These are phyloP conservation scores for Aureobasidium sp. DNA, from an alignment of 2,329 filamentous ascomycete genomes.

Conservation along the genomic window DNA sequence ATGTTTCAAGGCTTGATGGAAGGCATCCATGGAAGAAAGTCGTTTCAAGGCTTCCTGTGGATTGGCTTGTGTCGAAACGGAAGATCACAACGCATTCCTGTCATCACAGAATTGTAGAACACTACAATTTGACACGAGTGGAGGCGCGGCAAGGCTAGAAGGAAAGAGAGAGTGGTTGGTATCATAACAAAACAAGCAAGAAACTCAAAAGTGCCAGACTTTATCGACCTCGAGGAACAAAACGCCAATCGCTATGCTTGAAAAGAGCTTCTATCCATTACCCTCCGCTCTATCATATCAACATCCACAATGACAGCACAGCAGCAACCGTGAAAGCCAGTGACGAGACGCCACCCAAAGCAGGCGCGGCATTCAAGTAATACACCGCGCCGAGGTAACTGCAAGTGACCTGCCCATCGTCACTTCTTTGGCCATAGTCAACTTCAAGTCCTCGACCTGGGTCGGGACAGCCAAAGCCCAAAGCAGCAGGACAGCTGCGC, in stretches of 20 bases:
- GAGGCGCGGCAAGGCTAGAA: neutral
- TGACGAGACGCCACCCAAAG: neutral
- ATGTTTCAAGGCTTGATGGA: neutral
- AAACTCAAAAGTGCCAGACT: neutral
- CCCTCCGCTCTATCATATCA: neutral
- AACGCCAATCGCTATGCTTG: conserved; percentile 5
- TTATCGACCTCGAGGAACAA: neutral
- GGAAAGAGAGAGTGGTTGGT: neutral
- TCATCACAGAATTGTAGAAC: too few relatives aligned
- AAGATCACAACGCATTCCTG: too few relatives aligned
- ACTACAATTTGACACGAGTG: too few relatives aligned
- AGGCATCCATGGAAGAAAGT: neutral
- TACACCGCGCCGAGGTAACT: conserved; percentile 32
- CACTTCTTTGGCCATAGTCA: conserved; percentile 42
- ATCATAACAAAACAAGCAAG: neutral
- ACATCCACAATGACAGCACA: neutral
- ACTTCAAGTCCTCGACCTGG: conserved; percentile 39
- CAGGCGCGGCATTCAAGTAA: conserved; percentile 23
- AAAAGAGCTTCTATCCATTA: neutral
- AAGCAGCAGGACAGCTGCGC: conserved; percentile 68
- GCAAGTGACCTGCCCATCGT: conserved; percentile 26
- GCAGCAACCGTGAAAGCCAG: neutral
- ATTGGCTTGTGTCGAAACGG: too few relatives aligned
- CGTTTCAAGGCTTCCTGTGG: neutral
- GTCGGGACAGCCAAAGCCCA: conserved; percentile 70